A percentile compares a stretch with the other conserved stretches of the same genome.
phyloP scores from a whole-genome alignment of 805 yeast species.

The Sugiyamaella floridensis region DNA sequence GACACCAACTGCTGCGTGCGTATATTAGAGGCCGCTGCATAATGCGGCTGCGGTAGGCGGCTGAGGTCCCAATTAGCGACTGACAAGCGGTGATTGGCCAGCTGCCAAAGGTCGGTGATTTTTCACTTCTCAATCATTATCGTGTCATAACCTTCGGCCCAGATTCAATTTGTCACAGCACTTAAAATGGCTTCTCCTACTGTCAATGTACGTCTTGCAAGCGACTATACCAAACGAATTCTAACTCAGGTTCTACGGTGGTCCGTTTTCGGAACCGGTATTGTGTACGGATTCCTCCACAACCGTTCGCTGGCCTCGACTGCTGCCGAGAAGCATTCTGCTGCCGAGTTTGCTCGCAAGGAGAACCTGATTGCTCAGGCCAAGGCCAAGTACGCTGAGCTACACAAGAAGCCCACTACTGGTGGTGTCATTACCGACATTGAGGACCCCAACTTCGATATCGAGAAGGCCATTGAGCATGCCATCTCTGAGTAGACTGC shows the following conservation, averaged over 20 bases:
- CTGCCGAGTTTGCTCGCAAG: slow-evolving; percentile 53
- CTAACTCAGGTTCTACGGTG: slow-evolving; percentile 72
- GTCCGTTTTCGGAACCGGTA: slow-evolving; percentile 83
- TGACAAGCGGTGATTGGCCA: slow-evolving; percentile 1
- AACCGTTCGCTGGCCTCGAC: slow-evolving; percentile 58
- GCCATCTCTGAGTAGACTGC: slow-evolving; percentile 14
- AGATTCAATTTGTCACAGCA: not conserved
- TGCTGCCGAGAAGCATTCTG: slow-evolving; percentile 53
- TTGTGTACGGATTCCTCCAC: slow-evolving; percentile 82
- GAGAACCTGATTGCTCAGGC: slow-evolving; percentile 80
- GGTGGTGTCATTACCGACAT: slow-evolving; percentile 47
- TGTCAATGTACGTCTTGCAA: slow-evolving; percentile 18
- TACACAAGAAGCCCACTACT: slow-evolving; percentile 34
- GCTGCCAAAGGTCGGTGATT: not conserved
- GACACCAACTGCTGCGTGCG: not conserved
- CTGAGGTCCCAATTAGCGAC: slow-evolving; percentile 2
- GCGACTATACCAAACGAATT: too few species aligned
- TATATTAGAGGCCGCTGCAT: slow-evolving; percentile 3
- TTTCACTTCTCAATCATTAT: slow-evolving; percentile 2
- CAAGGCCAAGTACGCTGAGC: slow-evolving; percentile 76
- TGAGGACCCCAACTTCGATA: slow-evolving; percentile 87
- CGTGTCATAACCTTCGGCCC: not conserved
- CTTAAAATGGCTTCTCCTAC: slow-evolving; percentile 19
- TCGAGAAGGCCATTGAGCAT: slow-evolving; percentile 39
- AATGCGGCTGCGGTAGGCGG: slow-evolving; percentile 1